Evolutionary conservation across 2,329 filamentous ascomycete species (phyloP).

Genomic region (Epichloe typhina): DNA sequence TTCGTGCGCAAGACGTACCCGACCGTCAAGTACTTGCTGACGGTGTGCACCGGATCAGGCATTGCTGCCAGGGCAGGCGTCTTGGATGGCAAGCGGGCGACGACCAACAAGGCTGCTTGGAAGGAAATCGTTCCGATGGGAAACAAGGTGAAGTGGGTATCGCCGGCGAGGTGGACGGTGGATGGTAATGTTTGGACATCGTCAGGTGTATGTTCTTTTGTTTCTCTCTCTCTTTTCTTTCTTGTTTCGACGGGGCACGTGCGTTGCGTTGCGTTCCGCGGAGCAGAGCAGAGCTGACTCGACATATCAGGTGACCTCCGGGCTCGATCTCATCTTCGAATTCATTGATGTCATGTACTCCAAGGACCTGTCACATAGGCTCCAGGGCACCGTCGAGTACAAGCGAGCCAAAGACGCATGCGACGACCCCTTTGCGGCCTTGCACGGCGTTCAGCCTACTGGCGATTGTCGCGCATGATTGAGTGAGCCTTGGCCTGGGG

Average conservation of each 20-base stretch:
- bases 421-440: constrained; percentile 9
- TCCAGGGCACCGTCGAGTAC: constrained; percentile 8
- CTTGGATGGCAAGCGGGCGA: constrained; percentile 45
- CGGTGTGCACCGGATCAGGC: constrained; percentile 51
- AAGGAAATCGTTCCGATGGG: constrained; percentile 29
- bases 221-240: neutral
- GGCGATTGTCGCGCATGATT: constrained; percentile 4
- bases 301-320: constrained; percentile 4
- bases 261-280: too few relatives aligned
- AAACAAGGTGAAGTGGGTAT: constrained; percentile 42
- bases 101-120: constrained; percentile 51
- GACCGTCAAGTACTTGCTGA: constrained; percentile 42
- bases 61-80: constrained; percentile 44
- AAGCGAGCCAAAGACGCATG: constrained; percentile 8
- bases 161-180: constrained; percentile 47
- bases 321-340: constrained; percentile 9
- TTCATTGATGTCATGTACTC: constrained; percentile 9
- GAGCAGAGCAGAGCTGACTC: neutral
- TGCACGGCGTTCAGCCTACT: constrained; percentile 4
- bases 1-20: constrained; percentile 30
- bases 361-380: neutral
- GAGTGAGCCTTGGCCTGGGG: neutral
- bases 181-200: constrained; percentile 55
- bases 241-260: neutral
- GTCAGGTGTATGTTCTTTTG: constrained; percentile 31